These are phyloP conservation scores for Ashbya aceris DNA, from an alignment of 1,139 yeast species.

Conservation along the genomic window DNA sequence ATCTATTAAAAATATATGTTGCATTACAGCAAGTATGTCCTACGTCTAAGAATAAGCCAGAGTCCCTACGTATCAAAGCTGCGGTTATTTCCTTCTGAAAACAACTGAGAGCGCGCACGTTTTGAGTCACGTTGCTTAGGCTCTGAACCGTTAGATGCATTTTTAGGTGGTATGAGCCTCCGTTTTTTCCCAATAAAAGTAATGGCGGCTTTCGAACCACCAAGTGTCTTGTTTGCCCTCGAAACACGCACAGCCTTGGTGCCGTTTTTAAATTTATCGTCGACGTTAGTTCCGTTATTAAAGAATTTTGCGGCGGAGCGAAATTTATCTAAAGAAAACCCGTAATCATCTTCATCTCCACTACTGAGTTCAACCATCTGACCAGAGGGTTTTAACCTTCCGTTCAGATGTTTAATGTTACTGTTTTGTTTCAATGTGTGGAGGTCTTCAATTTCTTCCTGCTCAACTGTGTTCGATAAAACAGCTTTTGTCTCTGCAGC, in stretches of 20 bases:
- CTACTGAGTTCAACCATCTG: slow-evolving; percentile 10
- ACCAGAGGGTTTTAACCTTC: slow-evolving; percentile 10
- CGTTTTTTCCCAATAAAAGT: slow-evolving; percentile 40
- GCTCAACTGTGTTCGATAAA: background rate
- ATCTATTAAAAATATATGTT: too few species aligned
- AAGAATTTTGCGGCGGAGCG: slow-evolving; percentile 45
- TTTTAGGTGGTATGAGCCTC: slow-evolving; percentile 24
- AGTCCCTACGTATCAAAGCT: too few species aligned
- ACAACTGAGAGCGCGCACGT: too few species aligned
- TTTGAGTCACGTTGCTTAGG: too few species aligned
- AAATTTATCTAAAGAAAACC: slow-evolving; percentile 32
- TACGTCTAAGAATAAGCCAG: too few species aligned
- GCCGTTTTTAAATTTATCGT: slow-evolving; percentile 36
- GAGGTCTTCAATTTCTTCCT: slow-evolving; percentile 35
- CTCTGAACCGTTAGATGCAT: background rate
- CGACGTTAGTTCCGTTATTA: slow-evolving; percentile 33
- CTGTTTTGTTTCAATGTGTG: slow-evolving; percentile 41
- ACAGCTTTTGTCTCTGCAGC: slow-evolving; percentile 11
- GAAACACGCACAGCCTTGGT: slow-evolving; percentile 48
- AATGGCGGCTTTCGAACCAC: slow-evolving; percentile 52
- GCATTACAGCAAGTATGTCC: too few species aligned
- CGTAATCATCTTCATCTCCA: slow-evolving; percentile 35
- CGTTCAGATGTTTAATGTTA: slow-evolving; percentile 27
- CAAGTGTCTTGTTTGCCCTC: slow-evolving; percentile 46
- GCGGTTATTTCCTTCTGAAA: too few species aligned